These are phyloP conservation scores for Fraxinus pennsylvanica DNA, from an alignment of 257 asterid genomes.

Conservation along the genomic window DNA sequence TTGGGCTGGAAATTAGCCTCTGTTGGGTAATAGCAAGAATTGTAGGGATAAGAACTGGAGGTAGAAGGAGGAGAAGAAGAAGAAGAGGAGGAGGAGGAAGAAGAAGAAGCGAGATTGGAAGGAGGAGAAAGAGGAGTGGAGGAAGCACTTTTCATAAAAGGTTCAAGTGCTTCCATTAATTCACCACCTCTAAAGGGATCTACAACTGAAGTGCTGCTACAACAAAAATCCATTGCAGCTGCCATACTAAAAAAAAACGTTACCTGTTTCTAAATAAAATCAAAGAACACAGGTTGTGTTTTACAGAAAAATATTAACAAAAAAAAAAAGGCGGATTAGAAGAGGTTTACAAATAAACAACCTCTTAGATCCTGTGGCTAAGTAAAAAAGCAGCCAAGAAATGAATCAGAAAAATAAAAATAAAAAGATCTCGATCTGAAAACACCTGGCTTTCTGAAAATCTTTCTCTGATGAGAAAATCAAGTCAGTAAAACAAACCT, in stretches of 20 bases:
- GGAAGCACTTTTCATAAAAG: conserved; percentile 86
- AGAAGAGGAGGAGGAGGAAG: conserved; percentile 20
- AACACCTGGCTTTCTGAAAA: conserved; percentile 10
- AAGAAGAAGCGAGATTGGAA: not conserved
- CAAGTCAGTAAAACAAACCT: conserved; percentile 1
- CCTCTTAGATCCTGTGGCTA: conserved; percentile 28
- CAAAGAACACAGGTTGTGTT: conserved; percentile 52
- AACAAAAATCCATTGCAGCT: conserved; percentile 26
- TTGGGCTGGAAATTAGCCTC: conserved; percentile 28
- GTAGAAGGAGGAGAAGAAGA: conserved; percentile 24
- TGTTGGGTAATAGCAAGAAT: conserved; percentile 30
- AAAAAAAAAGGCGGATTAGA: conserved; percentile 16
- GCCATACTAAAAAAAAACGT: conserved; percentile 18
- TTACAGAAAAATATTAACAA: conserved; percentile 16
- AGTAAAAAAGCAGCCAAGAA: conserved; percentile 18
- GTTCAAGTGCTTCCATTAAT: conserved; percentile 91
- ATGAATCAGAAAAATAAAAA: not conserved
- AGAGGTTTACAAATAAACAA: conserved; percentile 44
- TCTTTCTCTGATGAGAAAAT: not conserved
- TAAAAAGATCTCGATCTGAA: conserved; percentile 17
- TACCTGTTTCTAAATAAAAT: conserved; percentile 68
- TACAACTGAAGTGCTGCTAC: conserved; percentile 2
- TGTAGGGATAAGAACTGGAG: conserved; percentile 34
- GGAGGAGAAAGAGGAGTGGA: conserved; percentile 41
- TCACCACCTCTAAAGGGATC: conserved; percentile 69